Conservation (phyloP, 73 alveolate species). For the Paraurostyla sp. region DNA sequence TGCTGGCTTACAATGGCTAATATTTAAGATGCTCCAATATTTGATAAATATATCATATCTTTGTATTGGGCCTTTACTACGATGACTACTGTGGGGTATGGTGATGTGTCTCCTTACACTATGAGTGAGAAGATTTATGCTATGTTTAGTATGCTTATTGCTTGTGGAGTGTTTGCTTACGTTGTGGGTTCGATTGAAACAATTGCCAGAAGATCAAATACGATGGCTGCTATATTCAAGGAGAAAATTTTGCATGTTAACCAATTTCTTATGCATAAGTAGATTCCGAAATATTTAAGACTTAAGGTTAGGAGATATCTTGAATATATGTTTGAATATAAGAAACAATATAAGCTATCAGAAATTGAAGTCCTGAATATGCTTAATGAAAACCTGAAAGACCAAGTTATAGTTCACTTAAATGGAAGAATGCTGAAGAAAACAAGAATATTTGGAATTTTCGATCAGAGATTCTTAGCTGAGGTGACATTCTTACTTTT, state of each 20-base stretch:
- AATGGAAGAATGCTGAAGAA: slow-evolving; percentile 70
- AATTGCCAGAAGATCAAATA: slow-evolving; percentile 59
- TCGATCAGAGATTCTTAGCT: slow-evolving; percentile 55
- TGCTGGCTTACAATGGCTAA: slow-evolving; percentile 55
- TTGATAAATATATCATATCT: slow-evolving; percentile 60
- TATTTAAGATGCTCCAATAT: slow-evolving; percentile 36
- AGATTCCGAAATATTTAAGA: slow-evolving; percentile 63
- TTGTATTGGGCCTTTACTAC: slow-evolving; percentile 80
- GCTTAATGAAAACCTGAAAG: slow-evolving; percentile 74
- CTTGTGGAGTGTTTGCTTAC: slow-evolving; percentile 84
- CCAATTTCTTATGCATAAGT: slow-evolving; percentile 65
- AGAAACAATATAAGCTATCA: slow-evolving; percentile 56
- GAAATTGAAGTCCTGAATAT: slow-evolving; percentile 77
- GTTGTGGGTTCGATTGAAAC: slow-evolving; percentile 74
- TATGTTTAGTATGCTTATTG: slow-evolving; percentile 71
- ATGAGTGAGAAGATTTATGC: slow-evolving; percentile 74
- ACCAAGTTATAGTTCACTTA: slow-evolving; percentile 65
- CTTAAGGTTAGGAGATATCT: slow-evolving; percentile 74
- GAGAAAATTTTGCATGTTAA: slow-evolving; percentile 71
- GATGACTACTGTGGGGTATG: slow-evolving; percentile 76
- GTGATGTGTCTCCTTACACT: slow-evolving; percentile 76
- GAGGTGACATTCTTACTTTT: slow-evolving; percentile 72
- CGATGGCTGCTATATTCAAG: slow-evolving; percentile 56
- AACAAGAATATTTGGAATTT: slow-evolving; percentile 51
- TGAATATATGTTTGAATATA: slow-evolving; percentile 77